phyloP scores from a whole-genome alignment of 768 basidiomycete genomes.

The Boletus edulis region DNA sequence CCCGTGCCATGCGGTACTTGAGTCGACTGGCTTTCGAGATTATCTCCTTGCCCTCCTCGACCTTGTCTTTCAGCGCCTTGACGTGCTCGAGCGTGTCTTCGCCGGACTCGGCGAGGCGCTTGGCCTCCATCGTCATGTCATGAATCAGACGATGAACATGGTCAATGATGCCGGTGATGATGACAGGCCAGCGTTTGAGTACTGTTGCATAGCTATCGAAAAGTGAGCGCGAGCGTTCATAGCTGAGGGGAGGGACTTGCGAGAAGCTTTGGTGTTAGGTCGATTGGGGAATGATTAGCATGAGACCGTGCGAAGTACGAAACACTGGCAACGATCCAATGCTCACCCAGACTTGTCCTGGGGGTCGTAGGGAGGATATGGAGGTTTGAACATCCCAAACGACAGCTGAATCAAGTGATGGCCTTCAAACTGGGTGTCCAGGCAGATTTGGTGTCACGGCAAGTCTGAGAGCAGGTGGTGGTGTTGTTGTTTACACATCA shows the following conservation, averaged over 20 bases:
- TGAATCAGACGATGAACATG: slow-evolving; percentile 71
- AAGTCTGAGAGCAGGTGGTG: background rate
- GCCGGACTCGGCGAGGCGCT: slow-evolving; percentile 14
- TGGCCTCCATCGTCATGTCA: slow-evolving; percentile 45
- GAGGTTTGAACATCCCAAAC: slow-evolving; percentile 42
- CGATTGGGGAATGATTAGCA: slow-evolving; percentile 1
- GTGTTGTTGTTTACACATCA: too few relatives aligned
- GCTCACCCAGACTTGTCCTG: slow-evolving; percentile 62
- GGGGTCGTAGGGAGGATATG: slow-evolving; percentile 73
- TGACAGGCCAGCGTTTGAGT: slow-evolving; percentile 76
- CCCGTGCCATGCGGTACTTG: slow-evolving; percentile 87
- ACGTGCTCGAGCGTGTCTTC: slow-evolving; percentile 10
- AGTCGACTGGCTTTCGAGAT: slow-evolving; percentile 72
- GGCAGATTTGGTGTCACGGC: background rate
- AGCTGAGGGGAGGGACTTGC: slow-evolving; percentile 34
- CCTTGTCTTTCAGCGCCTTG: slow-evolving; percentile 38
- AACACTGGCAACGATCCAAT: background rate
- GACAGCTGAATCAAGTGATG: background rate
- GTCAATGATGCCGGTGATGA: slow-evolving; percentile 79
- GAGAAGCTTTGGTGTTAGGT: slow-evolving; percentile 51
- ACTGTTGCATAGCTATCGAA: slow-evolving; percentile 71
- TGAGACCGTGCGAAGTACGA: background rate
- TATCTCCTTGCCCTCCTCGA: slow-evolving; percentile 75
- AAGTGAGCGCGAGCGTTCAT: background rate
- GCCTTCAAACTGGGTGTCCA: too few relatives aligned